Conservation (phyloP, 2,329 filamentous ascomycete species). For the Cercospora brassicicola region DNA sequence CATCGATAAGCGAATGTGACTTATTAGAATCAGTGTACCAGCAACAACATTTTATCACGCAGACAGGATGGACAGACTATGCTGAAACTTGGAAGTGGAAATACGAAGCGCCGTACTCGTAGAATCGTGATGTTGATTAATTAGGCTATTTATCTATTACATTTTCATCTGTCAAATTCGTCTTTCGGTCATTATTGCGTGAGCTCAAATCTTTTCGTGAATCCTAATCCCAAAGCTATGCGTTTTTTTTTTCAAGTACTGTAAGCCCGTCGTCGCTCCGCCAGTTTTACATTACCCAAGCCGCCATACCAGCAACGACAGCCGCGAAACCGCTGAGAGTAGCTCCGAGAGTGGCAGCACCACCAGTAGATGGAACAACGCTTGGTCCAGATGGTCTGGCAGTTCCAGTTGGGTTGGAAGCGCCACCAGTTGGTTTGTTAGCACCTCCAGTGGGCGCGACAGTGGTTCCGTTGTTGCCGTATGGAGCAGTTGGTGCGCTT, state of each 20-base stretch:
- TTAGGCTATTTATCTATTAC: neutral
- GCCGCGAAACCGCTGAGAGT: conserved; percentile 14
- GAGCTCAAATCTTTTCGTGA: neutral
- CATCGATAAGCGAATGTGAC: neutral
- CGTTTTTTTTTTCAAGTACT: neutral
- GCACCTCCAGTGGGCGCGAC: neutral
- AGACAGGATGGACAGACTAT: too few species aligned
- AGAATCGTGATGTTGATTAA: neutral
- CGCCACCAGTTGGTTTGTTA: neutral
- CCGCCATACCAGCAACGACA: conserved; percentile 13
- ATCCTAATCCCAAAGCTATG: neutral
- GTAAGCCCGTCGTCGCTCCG: neutral
- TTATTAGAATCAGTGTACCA: too few species aligned
- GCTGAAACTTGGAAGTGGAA: neutral
- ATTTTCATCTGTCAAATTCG: too few species aligned
- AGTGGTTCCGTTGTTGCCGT: neutral
- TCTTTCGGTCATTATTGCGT: conserved; percentile 1
- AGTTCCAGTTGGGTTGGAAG: neutral
- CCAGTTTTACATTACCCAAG: conserved; percentile 10
- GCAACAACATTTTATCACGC: too few species aligned
- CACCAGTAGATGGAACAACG: conserved; percentile 13
- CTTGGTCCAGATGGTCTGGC: neutral
- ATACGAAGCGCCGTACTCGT: neutral
- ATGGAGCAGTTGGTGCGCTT: neutral
- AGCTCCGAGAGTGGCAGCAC: conserved; percentile 6